These are phyloP conservation scores for Globisporangium lucens DNA, from an alignment of 352 stramenopile genomes.

Conservation along the genomic window DNA sequence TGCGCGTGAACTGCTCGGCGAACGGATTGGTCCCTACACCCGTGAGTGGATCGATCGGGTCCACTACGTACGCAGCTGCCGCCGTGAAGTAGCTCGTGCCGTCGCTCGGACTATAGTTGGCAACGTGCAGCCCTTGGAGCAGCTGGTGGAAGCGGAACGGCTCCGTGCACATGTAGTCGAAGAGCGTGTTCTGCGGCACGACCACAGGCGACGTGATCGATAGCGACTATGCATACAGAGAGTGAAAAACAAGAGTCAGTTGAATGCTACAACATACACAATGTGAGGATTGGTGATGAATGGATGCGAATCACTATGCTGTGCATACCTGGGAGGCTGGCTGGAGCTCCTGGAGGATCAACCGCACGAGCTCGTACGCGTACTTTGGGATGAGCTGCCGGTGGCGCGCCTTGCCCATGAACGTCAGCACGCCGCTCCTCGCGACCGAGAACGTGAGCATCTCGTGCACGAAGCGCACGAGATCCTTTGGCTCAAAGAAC, in stretches of 20 bases:
- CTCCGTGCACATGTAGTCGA: slow-evolving; percentile 46
- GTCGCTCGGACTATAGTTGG: slow-evolving; percentile 29
- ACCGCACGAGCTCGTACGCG: slow-evolving; percentile 37
- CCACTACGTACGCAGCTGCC: slow-evolving; percentile 17
- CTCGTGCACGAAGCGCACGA: slow-evolving; percentile 48
- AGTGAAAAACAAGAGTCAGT: background rate
- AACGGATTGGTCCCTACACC: slow-evolving; percentile 36
- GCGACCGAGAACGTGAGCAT: slow-evolving; percentile 55
- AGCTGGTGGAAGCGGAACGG: slow-evolving; percentile 51
- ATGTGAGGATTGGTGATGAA: too few relatives aligned
- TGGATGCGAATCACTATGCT: background rate
- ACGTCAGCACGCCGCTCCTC: slow-evolving; percentile 41
- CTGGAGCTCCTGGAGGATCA: slow-evolving; percentile 47
- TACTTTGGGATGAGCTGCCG: slow-evolving; percentile 49
- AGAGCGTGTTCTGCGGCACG: slow-evolving; percentile 45
- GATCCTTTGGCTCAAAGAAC: slow-evolving; percentile 39
- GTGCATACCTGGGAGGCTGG: slow-evolving; percentile 35
- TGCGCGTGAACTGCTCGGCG: slow-evolving; percentile 48
- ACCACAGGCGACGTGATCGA: slow-evolving; percentile 22
- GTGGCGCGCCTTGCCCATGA: slow-evolving; percentile 65
- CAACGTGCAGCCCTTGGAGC: slow-evolving; percentile 38
- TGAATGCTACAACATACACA: background rate
- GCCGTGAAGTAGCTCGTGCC: slow-evolving; percentile 21
- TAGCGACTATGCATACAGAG: background rate
- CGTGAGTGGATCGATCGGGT: slow-evolving; percentile 13